Evolutionary conservation across 495 filamentous ascomycete species (phyloP).

Genomic region (Hypoxylon fragiforme): DNA sequence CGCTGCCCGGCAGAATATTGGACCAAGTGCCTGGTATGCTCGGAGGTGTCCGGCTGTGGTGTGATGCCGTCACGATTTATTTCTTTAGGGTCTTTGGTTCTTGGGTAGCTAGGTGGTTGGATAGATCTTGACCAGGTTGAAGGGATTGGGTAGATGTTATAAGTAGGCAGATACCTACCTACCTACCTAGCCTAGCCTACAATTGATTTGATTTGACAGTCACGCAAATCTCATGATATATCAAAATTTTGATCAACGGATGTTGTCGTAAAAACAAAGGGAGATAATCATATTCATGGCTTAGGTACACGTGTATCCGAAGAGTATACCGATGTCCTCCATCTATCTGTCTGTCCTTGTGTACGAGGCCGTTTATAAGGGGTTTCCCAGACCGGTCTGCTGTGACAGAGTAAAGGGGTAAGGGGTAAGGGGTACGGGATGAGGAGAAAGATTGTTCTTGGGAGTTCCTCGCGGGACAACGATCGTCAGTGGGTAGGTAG

Average conservation of each 20-base stretch:
- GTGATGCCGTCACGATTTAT: slow-evolving; percentile 1
- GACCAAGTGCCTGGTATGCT: no score
- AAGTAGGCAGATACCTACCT: no score
- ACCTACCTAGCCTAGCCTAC: no score
- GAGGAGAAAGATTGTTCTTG: slow-evolving; percentile 6
- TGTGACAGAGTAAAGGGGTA: no score
- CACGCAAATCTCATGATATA: background rate
- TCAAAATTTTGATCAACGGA: background rate
- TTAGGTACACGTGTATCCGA: slow-evolving; percentile 17
- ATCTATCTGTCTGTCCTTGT: slow-evolving; percentile 23
- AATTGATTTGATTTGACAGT: no score
- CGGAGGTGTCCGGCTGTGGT: slow-evolving; percentile 6
- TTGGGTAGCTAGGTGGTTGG: no score
- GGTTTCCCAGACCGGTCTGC: slow-evolving; percentile 8
- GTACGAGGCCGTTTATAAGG: slow-evolving; percentile 23
- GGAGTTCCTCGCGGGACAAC: slow-evolving; percentile 17
- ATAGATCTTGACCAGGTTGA: no score
- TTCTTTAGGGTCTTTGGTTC: background rate
- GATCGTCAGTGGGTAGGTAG: slow-evolving; percentile 17
- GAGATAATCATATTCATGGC: slow-evolving; percentile 20
- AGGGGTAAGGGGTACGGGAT: slow-evolving; percentile 19
- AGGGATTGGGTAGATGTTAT: no score
- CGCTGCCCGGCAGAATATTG: no score
- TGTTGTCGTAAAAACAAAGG: slow-evolving; percentile 18
- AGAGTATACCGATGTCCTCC: slow-evolving; percentile 8